phyloP scores from a whole-genome alignment of 768 basidiomycete species.

The Suillus luteus region DNA sequence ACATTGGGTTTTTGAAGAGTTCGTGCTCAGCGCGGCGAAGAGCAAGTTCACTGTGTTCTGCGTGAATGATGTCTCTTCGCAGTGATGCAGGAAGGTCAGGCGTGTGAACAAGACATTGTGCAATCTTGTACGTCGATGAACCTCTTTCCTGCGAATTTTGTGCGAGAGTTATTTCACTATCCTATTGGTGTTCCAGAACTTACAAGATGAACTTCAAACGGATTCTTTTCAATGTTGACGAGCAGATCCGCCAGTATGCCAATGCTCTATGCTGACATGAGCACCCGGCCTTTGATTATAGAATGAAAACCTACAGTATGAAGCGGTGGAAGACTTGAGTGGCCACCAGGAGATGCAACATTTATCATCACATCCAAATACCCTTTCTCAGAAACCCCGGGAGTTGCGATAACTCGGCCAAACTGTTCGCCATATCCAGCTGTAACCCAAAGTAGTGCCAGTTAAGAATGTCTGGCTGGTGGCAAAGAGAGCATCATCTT shows the following conservation, averaged over 20 bases:
- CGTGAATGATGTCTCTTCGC: conserved; percentile 48
- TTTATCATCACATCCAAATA: conserved; percentile 62
- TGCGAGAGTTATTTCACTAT: neutral
- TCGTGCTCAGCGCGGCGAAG: conserved; percentile 54
- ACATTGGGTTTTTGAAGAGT: conserved; percentile 40
- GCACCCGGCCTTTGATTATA: conserved; percentile 10
- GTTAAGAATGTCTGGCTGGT: neutral
- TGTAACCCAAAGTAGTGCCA: conserved; percentile 20
- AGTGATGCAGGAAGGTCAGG: conserved; percentile 51
- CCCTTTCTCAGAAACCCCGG: conserved; percentile 77
- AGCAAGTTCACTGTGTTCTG: conserved; percentile 50
- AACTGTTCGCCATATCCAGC: conserved; percentile 53
- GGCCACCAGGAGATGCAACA: conserved; percentile 74
- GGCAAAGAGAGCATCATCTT: conserved; percentile 26
- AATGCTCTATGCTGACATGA: conserved; percentile 56
- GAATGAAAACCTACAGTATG: conserved; percentile 60
- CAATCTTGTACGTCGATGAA: conserved; percentile 57
- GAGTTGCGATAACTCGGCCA: conserved; percentile 58
- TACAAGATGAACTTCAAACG: conserved; percentile 54
- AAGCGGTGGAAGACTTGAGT: conserved; percentile 79
- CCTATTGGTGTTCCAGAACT: conserved; percentile 15
- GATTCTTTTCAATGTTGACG: conserved; percentile 67
- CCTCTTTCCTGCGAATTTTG: conserved; percentile 50
- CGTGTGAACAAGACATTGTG: conserved; percentile 71
- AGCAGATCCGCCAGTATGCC: conserved; percentile 77